Evolutionary conservation across 228 moss, liverwort and hornwort genomes (phyloP).

Genomic region (Sphagnum magellanicum): DNA sequence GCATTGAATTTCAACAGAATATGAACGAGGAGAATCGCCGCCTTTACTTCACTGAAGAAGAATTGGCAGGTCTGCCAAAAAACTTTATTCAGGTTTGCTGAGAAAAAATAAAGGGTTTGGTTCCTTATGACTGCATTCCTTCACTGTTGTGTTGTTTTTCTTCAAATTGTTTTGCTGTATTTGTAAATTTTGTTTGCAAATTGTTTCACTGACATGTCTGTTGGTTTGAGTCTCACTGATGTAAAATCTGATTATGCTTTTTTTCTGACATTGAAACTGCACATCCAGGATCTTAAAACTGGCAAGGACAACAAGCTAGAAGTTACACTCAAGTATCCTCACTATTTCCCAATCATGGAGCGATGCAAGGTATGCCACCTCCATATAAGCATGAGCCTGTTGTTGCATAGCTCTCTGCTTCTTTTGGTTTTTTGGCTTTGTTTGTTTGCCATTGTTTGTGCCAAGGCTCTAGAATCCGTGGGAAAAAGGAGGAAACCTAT

Average conservation of each 20-base stretch:
- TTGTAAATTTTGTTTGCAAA: neutral
- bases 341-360: conserved; percentile 94
- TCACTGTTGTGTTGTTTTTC: too few species aligned
- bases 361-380: conserved; percentile 74
- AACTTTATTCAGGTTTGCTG: conserved; percentile 74
- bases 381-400: too few species aligned
- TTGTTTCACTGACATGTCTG: neutral
- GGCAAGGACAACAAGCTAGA: conserved; percentile 80
- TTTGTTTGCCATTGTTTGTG: too few species aligned
- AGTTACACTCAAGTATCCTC: conserved; percentile 86
- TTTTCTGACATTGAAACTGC: conserved; percentile 1
- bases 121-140: too few species aligned
- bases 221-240: neutral
- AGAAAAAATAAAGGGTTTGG: neutral
- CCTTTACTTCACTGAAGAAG: conserved; percentile 72
- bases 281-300: conserved; percentile 59
- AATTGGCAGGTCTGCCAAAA: conserved; percentile 79
- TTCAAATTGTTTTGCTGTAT: neutral
- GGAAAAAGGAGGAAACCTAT: too few species aligned
- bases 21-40: conserved; percentile 81
- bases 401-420: too few species aligned
- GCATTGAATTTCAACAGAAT: conserved; percentile 84
- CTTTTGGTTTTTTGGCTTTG: too few species aligned
- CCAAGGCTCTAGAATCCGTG: too few species aligned
- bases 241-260: neutral